phyloP scores from a whole-genome alignment of 257 asterid species.

The Rhazya stricta region DNA sequence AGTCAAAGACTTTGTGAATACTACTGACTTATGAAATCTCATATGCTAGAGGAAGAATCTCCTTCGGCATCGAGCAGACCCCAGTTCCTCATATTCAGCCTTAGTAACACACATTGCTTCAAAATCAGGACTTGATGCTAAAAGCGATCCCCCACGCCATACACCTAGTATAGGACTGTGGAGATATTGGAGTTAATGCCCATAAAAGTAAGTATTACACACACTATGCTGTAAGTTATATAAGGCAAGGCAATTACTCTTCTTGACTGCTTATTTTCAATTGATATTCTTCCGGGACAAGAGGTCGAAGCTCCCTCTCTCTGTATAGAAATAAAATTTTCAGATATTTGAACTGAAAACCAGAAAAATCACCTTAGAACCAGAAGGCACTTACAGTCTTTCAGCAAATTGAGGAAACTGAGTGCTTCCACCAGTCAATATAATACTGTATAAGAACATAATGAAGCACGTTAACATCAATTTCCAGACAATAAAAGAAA shows the following conservation, averaged over 20 bases:
- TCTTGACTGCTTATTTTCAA: conserved; percentile 80
- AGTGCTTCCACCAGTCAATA: conserved; percentile 91
- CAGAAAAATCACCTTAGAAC: conserved; percentile 4
- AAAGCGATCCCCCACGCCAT: conserved; percentile 97
- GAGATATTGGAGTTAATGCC: conserved; percentile 13
- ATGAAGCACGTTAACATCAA: conserved; percentile 13
- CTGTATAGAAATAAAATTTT: conserved; percentile 36
- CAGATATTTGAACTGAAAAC: conserved; percentile 4
- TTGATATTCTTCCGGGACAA: conserved; percentile 73
- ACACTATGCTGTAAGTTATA: conserved; percentile 13
- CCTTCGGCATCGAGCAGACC: conserved; percentile 77
- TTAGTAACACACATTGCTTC: conserved; percentile 90
- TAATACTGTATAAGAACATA: conserved; percentile 52
- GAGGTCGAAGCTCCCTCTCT: conserved; percentile 88
- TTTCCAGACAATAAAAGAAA: conserved; percentile 12
- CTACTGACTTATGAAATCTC: conserved; percentile 3
- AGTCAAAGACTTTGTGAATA: not conserved
- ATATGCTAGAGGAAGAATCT: conserved; percentile 72
- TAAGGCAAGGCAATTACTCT: conserved; percentile 53
- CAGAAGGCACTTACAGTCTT: conserved; percentile 67
- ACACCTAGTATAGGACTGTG: conserved; percentile 89
- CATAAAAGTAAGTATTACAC: conserved; percentile 6
- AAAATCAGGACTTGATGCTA: conserved; percentile 96
- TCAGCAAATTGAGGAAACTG: conserved; percentile 82
- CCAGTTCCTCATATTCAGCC: conserved; percentile 95